A percentile compares a stretch with the other conserved stretches of the same genome.
Evolutionary conservation across 2,329 filamentous ascomycete genomes (phyloP).

Genomic region (Aplosporella prunicola): DNA sequence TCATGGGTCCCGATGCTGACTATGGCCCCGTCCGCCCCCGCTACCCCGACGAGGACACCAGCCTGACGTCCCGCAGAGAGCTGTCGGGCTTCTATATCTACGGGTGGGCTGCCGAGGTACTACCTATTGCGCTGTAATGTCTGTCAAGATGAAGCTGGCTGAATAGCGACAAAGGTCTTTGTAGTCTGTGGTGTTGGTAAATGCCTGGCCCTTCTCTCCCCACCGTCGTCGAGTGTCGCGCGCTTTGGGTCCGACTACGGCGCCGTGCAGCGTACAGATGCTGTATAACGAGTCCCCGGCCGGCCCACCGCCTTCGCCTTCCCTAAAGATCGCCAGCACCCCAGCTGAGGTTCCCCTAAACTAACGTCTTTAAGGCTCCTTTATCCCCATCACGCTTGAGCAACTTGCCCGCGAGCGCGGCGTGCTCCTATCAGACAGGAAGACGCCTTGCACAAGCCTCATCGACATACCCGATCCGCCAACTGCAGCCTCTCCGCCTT

Average conservation of each 20-base stretch:
- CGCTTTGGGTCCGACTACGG: too few relatives aligned
- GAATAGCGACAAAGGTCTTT: slow-evolving; percentile 52
- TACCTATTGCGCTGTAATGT: background rate
- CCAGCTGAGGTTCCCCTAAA: background rate
- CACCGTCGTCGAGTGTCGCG: too few relatives aligned
- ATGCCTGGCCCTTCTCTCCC: too few relatives aligned
- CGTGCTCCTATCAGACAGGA: slow-evolving; percentile 69
- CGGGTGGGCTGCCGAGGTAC: slow-evolving; percentile 77
- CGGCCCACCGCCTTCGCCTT: too few relatives aligned
- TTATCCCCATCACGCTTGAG: slow-evolving; percentile 92
- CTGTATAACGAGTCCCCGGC: too few relatives aligned
- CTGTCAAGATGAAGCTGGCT: slow-evolving; percentile 2
- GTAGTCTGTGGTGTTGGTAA: slow-evolving; percentile 78
- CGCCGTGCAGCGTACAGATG: too few relatives aligned
- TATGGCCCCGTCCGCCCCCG: slow-evolving; percentile 12
- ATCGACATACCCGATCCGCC: slow-evolving; percentile 17
- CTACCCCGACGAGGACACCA: slow-evolving; percentile 76
- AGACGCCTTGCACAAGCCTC: slow-evolving; percentile 57
- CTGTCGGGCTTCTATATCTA: slow-evolving; percentile 93
- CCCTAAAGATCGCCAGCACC: too few relatives aligned
- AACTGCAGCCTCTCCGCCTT: slow-evolving; percentile 12
- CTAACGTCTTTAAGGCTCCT: slow-evolving; percentile 52
- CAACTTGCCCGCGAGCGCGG: slow-evolving; percentile 88
- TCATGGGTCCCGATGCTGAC: slow-evolving; percentile 26
- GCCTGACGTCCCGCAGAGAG: slow-evolving; percentile 81